These are phyloP conservation scores for Spathaspora hagerdaliae DNA, from an alignment of 805 yeast species.

Conservation along the genomic window DNA sequence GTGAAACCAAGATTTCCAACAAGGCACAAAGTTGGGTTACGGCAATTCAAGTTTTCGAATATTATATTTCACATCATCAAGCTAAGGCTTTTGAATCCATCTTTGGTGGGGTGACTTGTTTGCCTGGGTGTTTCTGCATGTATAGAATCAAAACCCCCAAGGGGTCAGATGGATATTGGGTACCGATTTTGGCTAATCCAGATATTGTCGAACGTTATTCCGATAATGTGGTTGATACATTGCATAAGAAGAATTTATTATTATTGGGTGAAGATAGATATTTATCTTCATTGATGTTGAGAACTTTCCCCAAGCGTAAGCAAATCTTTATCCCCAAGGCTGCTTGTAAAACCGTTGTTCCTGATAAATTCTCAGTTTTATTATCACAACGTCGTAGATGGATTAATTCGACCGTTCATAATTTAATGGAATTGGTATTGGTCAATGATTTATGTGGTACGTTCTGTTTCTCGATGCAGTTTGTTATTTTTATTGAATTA, in stretches of 20 bases:
- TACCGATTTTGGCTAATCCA: slow-evolving; percentile 87
- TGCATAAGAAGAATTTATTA: slow-evolving; percentile 81
- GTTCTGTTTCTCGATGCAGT: slow-evolving; percentile 93
- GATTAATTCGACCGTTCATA: slow-evolving; percentile 94
- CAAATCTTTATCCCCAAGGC: slow-evolving; percentile 87
- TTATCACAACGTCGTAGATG: slow-evolving; percentile 94
- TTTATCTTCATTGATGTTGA: slow-evolving; percentile 78
- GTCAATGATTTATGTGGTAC: slow-evolving; percentile 91
- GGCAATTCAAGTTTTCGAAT: slow-evolving; percentile 89
- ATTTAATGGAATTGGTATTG: slow-evolving; percentile 79
- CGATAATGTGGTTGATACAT: slow-evolving; percentile 77
- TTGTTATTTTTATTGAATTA: slow-evolving; percentile 77
- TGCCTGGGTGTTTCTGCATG: slow-evolving; percentile 94
- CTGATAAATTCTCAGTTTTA: slow-evolving; percentile 71
- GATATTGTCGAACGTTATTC: slow-evolving; percentile 90
- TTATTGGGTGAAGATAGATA: slow-evolving; percentile 89
- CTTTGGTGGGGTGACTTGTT: slow-evolving; percentile 90
- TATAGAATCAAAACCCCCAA: slow-evolving; percentile 89
- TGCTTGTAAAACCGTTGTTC: slow-evolving; percentile 89
- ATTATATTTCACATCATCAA: slow-evolving; percentile 90
- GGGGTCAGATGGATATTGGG: slow-evolving; percentile 72
- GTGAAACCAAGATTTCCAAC: slow-evolving; percentile 89
- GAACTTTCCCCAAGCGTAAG: slow-evolving; percentile 84
- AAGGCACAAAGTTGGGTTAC: slow-evolving; percentile 85
- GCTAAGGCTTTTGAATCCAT: slow-evolving; percentile 94